Conservation (phyloP, 2,329 filamentous ascomycete genomes). For the Aspergillus puulaauensis region DNA sequence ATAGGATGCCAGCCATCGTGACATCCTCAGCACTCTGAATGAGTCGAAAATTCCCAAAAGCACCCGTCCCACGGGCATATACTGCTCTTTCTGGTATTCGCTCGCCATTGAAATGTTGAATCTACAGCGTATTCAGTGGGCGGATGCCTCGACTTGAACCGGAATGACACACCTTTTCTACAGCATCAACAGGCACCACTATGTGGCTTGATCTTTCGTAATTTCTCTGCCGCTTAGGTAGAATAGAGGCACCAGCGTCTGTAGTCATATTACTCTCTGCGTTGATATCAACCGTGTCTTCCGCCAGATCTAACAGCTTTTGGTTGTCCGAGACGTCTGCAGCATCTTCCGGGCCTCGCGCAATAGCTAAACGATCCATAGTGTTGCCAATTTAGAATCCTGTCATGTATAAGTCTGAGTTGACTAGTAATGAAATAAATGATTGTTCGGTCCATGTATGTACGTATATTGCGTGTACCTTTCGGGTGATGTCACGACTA, state of each 20-base stretch:
- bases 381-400: background rate
- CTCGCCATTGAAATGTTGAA: background rate
- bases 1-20: background rate
- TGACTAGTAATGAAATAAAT: too few relatives aligned
- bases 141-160: too few relatives aligned
- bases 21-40: background rate
- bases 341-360: background rate
- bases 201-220: background rate
- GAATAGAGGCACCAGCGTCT: background rate
- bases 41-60: background rate
- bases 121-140: background rate
- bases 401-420: fast-evolving
- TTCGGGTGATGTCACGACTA: too few relatives aligned
- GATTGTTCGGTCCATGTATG: too few relatives aligned
- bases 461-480: too few relatives aligned
- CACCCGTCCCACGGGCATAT: too few relatives aligned
- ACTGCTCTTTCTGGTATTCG: background rate
- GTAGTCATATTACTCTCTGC: background rate
- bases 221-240: fast-evolving
- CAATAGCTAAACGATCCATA: background rate
- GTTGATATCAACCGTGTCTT: background rate
- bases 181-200: background rate
- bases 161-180: background rate
- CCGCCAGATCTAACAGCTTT: background rate
- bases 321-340: background rate